Evolutionary conservation across 768 basidiomycete genomes (phyloP), one percentile per base, ranked within the genome.

Genomic region (Porphyrellus cyaneotinctus): DNA sequence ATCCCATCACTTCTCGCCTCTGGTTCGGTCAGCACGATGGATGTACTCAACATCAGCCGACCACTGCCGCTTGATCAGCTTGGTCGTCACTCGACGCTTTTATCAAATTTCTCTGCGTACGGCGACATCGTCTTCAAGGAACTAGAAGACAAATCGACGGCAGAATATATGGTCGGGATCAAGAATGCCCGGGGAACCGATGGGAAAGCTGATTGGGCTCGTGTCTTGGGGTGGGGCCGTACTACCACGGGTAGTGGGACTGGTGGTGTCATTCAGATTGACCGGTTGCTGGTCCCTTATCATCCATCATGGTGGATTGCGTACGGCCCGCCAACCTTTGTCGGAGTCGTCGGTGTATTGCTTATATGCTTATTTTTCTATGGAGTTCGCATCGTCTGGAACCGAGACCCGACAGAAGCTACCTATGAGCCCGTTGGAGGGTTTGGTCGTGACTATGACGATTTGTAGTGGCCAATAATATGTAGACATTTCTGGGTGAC

Each of bases 371-470:
- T 72, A 11, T 87, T 93, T 68, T 88, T 91, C 70, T 82, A 82
- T 64, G 84, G 78, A n/a, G 83, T 88, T 20, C 74, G 82, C 52
- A 70, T 74, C 49, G 66, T 90, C 47, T 94, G 91, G 90, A 76
- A 77, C 57, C 70, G 76, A 61, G 89, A 91, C 66, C 81, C 81
- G 50, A 87, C 83, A 30, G 88, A 92, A 68, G 87, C 91, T 32
- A 93, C 90, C 33, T 97, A 91, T 68, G 93, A 95, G 66, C 92
- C 94, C 22, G 71, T 88, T 33, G 93, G 92, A 42, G 91, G 92
- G 32, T 91, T 88, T 67, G 79, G 76, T 32, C 73, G 73, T 43
- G 80, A 82, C 38, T 82, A 80, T 51, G 68, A 73, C 1, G 70
- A 76, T 7, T 62, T 58, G 41, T 68, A 63, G 50, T 47, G 12